Conservation (phyloP, 2,329 filamentous ascomycete genomes). For the Cladophialophora exuberans region DNA sequence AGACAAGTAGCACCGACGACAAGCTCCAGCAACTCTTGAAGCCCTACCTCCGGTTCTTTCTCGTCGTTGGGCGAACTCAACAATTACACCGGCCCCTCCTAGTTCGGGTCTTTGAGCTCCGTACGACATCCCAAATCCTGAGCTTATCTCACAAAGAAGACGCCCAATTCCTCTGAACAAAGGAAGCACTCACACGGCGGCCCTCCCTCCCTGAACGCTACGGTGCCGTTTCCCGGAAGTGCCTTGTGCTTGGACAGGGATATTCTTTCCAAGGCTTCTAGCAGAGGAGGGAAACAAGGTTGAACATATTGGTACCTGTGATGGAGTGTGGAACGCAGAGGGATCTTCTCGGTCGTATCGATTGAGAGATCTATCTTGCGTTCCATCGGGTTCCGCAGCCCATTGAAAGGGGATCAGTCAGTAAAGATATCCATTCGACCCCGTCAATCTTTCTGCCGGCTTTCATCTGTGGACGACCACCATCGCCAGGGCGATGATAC, state of each 20-base stretch:
- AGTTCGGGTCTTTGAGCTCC: not conserved
- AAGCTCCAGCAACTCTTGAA: not conserved
- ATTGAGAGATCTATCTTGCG: constrained; percentile 55
- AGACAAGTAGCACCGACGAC: not conserved
- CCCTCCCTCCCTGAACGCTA: constrained; percentile 19
- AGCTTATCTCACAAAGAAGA: constrained; percentile 1
- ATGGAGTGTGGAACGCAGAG: constrained; percentile 55
- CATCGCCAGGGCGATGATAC: constrained; percentile 30
- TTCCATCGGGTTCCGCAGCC: constrained; percentile 55
- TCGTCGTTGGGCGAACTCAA: constrained; percentile 17
- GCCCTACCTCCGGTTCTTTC: constrained; percentile 16
- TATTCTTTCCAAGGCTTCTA: constrained; percentile 13
- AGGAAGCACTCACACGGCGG: constrained; percentile 14
- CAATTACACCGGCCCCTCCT: constrained; percentile 6
- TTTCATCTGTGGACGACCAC: constrained; percentile 8
- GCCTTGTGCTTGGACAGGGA: constrained; percentile 25
- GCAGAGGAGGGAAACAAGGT: constrained; percentile 14
- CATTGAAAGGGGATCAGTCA: constrained; percentile 25
- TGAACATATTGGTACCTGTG: constrained; percentile 23
- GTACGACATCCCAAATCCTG: not conserved
- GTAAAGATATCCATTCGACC: not conserved
- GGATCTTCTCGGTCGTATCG: constrained; percentile 48
- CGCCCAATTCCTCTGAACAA: constrained; percentile 5
- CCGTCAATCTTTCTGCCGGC: constrained; percentile 3
- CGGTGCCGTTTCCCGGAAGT: constrained; percentile 27